Evolutionary conservation across 2,329 filamentous ascomycete genomes (phyloP), one percentile per base, ranked within the genome.

Genomic region (Hymenoscyphus fructigenus): DNA sequence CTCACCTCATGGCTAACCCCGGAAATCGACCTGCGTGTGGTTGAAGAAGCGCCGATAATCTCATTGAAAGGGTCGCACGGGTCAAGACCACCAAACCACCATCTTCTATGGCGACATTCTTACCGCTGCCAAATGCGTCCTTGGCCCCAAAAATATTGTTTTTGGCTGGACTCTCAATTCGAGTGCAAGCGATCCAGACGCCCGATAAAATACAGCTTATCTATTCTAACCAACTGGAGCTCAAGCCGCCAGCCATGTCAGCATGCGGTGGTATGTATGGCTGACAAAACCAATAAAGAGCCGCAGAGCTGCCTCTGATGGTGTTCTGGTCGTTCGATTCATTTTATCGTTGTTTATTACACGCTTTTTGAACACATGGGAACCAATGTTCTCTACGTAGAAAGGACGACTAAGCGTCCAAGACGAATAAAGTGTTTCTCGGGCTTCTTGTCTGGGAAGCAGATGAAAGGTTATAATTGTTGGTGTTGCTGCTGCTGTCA

Each of bases 11-110:
- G 44, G 20, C 44, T 23, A 44, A 20, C 20, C 44, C 44, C n/a
- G 20, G 44, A 23, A 50, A 12, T 50, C 44, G 44, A 10, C n/a
- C n/a, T 50, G 10, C 20, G 20, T 50, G n/a, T 50, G 44, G 44
- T 50, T 23, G n/a, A 50, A 50, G 44, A 50, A 50, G 44, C 44
- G 44, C 44, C 44, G 20, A 44, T 44, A 44, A 47, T 47, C 44
- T 47, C 20, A 23, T 20, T 47, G 17, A 20, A 47, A 47, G 17
- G n/a, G 41, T 44, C n/a, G 9, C 17, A 47, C 34, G 34, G 34
- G 14, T 36, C 17, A 47, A n/a, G 4, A 20, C 5, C 38, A n/a
- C 38, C 41, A 47, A 47, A 47, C 41, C 41, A 44, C 41, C 41
- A 44, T 44, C 15, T n/a, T 44, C 15, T n/a, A 44, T 44, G 41